Evolutionary conservation across 129 eudicot genomes (phyloP), one percentile per base, ranked within the genome.

Genomic region (Smallanthus sonchifolius): DNA sequence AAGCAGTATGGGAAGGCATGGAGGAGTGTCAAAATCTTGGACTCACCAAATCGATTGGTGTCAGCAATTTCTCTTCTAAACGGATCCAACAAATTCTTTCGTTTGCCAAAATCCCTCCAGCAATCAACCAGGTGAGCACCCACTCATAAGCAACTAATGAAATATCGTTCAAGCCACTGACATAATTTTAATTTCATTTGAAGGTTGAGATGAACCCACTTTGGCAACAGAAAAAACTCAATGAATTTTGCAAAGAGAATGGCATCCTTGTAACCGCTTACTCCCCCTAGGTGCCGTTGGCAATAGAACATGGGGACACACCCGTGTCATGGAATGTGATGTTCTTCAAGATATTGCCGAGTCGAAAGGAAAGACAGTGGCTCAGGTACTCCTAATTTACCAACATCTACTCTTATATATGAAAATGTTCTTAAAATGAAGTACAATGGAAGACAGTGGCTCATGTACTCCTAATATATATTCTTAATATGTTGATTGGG

Each of bases 171-270:
- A 16, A 7, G 28, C 3, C 59, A 52, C 49, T 9, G 14, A 44
- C 15, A 44, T 44, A 2, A 11, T 44, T 44, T 37, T 37, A 37
- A 37, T 37, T 37, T 37, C 5, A 17, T 10, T 35, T 32, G 36
- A 38, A 86, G 91, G 91, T 87, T 62, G 92, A 87, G 83, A 76
- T 87, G 81, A 87, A 82, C 75, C 88, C 92, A 14, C 2, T 69
- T 48, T 87, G 30, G 30, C 1, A 24, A 24, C 30, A 24, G 30
- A 24, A 24, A 24, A 24, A 24, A 24, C 0, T 24, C 30, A 24
- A 24, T 24, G 1, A 24, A 24, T 24, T 24, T 24, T 24, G 30
- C 30, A 24, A 24, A 24, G 30, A 24, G 71, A 82, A 82, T 57
- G 87, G 76, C 37, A 80, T 87, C 44, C 82, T 84, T 24, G 43